A percentile compares a stretch with the other conserved stretches of the same genome.
These are phyloP conservation scores for Tolypocladium endophyticum DNA, from an alignment of 2,329 filamentous ascomycete species.

Conservation along the genomic window DNA sequence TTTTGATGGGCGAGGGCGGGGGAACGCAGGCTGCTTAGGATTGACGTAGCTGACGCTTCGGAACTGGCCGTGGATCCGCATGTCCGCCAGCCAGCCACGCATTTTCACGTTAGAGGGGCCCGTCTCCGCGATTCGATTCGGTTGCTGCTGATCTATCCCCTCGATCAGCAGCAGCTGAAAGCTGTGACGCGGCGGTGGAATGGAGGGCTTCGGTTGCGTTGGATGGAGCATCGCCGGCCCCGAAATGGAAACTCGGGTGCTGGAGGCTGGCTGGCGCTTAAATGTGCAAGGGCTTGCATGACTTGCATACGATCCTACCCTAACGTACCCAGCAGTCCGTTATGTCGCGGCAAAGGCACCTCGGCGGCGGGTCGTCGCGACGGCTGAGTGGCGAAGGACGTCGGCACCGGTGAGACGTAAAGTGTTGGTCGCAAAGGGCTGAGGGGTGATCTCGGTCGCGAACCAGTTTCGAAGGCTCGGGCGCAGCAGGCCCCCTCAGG, in stretches of 20 bases:
- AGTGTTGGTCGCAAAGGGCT: not conserved
- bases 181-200: not conserved
- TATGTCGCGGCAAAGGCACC: not conserved
- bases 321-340: not conserved
- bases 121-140: too few species aligned
- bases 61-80: not conserved
- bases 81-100: not conserved
- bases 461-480: not conserved
- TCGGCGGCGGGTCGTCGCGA: not conserved
- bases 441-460: not conserved
- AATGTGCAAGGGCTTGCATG: conserved; percentile 2
- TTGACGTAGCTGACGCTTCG: not conserved
- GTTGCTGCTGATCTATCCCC: not conserved
- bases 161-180: not conserved
- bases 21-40: not conserved
- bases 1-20: not conserved
- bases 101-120: not conserved
- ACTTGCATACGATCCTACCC: not conserved
- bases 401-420: not conserved
- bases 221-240: not conserved
- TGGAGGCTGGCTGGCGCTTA: conserved; percentile 1
- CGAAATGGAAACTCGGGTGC: not conserved
- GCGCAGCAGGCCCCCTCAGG: not conserved
- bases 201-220: not conserved
- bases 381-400: not conserved